Evolutionary conservation across 2,329 filamentous ascomycete species (phyloP), one percentile per base, ranked within the genome.

Genomic region (Alternaria viburni): DNA sequence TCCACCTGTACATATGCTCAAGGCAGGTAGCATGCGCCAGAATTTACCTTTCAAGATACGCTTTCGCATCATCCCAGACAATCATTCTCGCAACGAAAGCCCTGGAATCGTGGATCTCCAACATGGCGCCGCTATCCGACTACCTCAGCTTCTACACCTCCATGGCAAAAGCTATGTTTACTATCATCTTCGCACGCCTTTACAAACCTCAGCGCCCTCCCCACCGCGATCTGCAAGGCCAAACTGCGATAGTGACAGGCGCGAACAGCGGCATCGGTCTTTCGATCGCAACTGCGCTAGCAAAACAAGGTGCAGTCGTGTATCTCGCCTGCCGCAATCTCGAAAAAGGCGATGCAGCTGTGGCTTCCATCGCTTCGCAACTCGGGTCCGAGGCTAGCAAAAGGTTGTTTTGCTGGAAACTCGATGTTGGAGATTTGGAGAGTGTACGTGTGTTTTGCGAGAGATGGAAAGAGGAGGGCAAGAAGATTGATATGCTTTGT

Each of bases 221-320:
- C 2, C 21, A 41, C 12, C 62, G 66, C 52, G 23, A 67, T 19
- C 60, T 86, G 51, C 77, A 76, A 9, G 81, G 81, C 12, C 83
- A 83, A 66, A 84, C 81, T 1, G 80, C 86, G 4, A 74, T 86
- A 9, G 69, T 86, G 15, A 86, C 85, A 7, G 85, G 85, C 21
- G 83, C 83, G 10, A 87, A 84, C 45, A 80, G 81, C 2, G 85
- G 85, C 5, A 73, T 87, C 13, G 85, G 85, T 0, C 79, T 84
- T 2, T 67, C 54, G 12, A 69, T 71, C 11, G 69, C 68, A 3
- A 54, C 59, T 5, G 32, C 62, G 15, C 55, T 68, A 12, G 61
- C 68, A 13, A 62, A 50, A 13, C 66, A 70, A 51, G 66, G 64
- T 19, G 67, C 68, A 9, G 59, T 56, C 8, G 68, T 70, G 1